Evolutionary conservation across 495 filamentous ascomycete genomes (phyloP).

Genomic region (Daldinia vernicosa): DNA sequence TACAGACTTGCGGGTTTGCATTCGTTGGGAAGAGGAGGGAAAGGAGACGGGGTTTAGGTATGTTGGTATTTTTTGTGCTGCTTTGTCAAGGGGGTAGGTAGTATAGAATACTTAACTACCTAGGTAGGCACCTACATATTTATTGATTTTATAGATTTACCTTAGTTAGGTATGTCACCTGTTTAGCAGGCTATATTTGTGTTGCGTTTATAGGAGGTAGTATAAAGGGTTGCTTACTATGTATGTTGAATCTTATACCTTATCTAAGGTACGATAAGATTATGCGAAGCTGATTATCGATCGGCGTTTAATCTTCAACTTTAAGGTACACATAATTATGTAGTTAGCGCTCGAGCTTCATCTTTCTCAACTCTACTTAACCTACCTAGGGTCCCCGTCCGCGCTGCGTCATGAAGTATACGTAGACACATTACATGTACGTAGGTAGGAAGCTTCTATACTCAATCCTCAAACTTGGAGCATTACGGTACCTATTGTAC

Average conservation of each 20-base stretch:
- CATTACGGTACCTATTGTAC: too few relatives aligned
- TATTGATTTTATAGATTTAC: too few relatives aligned
- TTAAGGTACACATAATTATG: not conserved
- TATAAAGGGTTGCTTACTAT: not conserved
- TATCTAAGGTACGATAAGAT: slow-evolving; percentile 13
- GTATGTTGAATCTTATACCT: slow-evolving; percentile 1
- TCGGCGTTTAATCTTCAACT: not conserved
- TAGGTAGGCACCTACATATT: too few relatives aligned
- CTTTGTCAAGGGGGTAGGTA: not conserved
- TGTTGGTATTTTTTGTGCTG: not conserved
- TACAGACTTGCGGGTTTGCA: not conserved
- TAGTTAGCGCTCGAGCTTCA: not conserved
- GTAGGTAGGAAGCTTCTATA: not conserved
- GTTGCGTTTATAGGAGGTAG: not conserved
- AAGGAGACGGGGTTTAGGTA: not conserved
- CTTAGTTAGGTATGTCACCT: too few relatives aligned
- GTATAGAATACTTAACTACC: not conserved
- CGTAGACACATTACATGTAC: not conserved
- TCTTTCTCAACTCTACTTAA: slow-evolving; percentile 1
- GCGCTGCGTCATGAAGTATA: slow-evolving; percentile 1
- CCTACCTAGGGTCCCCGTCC: not conserved
- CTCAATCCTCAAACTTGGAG: not conserved
- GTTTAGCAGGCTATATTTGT: too few relatives aligned
- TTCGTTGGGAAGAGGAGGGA: not conserved
- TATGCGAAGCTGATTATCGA: not conserved